Base-by-base conservation (phyloP, 306 rosid species). In the Luffa acutangula region DNA sequence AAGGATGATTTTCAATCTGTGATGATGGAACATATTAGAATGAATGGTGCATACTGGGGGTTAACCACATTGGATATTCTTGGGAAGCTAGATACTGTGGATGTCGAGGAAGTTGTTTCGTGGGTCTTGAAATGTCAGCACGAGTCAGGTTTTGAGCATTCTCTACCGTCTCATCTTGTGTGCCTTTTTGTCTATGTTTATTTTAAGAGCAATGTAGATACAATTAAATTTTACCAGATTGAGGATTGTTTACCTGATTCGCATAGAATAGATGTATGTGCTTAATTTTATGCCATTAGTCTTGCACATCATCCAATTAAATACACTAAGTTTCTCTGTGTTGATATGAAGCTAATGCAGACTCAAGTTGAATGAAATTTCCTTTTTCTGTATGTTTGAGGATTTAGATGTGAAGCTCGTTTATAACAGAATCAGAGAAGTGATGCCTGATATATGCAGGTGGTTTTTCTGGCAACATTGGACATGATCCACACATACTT, bases 41-140 rank as follows among this genome's bases (percentile, higher is more conserved):
- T 93, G 93, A 93, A 81, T 76, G 98, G 98, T 43, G 94, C 91
- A n/a, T 93, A 92, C 45, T 90, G 98, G 97, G 96, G 96, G 51
- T 33, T 93, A 85, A 87, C 90, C 43, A 66, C 96, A 52, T 85
- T 93, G 58, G 96, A 93, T 85, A 80, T 93, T 58, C 75, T 92
- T 15, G 94, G 91, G 70, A 92, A 90, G 86, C 94, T 93, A 31
- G 78, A 88, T 31, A 34, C 81, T 15, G 90, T 91, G 13, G 88
- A 94, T 83, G 87, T 87, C 9, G 81, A 87, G 21, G 90, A 89
- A 84, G 87, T 90, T 85, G 88, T 89, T 83, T 87, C 94, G 3
- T 90, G 93, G 97, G 77, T 92, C 56, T 69, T 90, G 84, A 84
- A 88, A 78, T 90, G 98, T 85, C 89, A 87, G 79, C 92, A 94